Conservation (phyloP, 2,329 filamentous ascomycete genomes). For the Dryadomyces quercivorus region DNA sequence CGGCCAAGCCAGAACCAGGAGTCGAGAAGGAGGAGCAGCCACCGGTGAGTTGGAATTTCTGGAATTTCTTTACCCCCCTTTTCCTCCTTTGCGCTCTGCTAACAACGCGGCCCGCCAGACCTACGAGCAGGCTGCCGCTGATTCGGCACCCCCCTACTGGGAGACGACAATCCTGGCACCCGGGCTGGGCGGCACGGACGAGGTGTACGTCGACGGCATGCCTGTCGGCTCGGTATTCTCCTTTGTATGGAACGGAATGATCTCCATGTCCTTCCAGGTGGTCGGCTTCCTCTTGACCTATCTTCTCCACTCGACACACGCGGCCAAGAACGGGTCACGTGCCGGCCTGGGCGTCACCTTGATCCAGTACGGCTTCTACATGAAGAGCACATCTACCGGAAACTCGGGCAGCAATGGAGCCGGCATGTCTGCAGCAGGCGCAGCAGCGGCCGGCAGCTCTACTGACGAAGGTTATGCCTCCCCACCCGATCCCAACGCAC, state of each 20-base stretch:
- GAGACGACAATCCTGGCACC: slow-evolving; percentile 96
- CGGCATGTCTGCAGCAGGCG: slow-evolving; percentile 25
- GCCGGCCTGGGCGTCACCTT: slow-evolving; percentile 90
- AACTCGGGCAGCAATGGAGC: slow-evolving; percentile 26
- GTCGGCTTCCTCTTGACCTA: slow-evolving; percentile 97
- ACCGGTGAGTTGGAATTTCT: slow-evolving; percentile 53
- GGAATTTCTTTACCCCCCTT: not conserved
- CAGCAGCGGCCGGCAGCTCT: slow-evolving; percentile 20
- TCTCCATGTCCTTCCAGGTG: slow-evolving; percentile 93
- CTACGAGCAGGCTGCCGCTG: slow-evolving; percentile 95
- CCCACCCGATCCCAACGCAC: slow-evolving; percentile 78
- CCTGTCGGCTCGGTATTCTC: slow-evolving; percentile 81
- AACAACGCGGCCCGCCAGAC: slow-evolving; percentile 40
- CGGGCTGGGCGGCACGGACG: slow-evolving; percentile 77
- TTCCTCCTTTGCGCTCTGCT: not conserved
- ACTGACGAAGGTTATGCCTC: slow-evolving; percentile 47
- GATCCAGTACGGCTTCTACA: slow-evolving; percentile 93
- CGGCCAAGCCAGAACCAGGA: slow-evolving; percentile 73
- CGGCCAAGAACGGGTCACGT: slow-evolving; percentile 92
- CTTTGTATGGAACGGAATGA: slow-evolving; percentile 89
- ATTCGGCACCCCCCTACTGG: slow-evolving; percentile 95
- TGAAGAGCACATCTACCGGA: slow-evolving; percentile 50
- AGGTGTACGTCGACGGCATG: slow-evolving; percentile 94
- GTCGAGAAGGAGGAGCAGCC: slow-evolving; percentile 79
- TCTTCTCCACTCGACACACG: slow-evolving; percentile 93